phyloP scores from a whole-genome alignment of 805 yeast genomes.

The Candida parachauliodes region DNA sequence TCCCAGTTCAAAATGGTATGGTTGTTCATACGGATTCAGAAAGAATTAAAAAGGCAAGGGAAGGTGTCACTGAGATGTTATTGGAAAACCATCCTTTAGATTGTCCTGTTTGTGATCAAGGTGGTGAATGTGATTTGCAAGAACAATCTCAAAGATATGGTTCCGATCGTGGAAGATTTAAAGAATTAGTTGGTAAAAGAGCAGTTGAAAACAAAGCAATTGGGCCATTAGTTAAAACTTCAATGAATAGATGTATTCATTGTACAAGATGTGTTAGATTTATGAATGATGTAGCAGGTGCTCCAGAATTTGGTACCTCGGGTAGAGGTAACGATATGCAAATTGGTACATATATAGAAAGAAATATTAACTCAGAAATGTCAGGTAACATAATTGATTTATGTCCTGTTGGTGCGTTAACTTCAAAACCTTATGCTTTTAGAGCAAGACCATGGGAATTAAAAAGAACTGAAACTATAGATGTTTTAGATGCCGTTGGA shows the following conservation, averaged over 20 bases:
- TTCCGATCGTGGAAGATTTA: conserved; percentile 79
- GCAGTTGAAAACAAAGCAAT: conserved; percentile 89
- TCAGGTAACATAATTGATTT: conserved; percentile 84
- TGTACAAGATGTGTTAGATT: conserved; percentile 90
- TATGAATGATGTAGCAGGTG: conserved; percentile 88
- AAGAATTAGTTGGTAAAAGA: conserved; percentile 78
- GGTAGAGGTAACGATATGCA: conserved; percentile 93
- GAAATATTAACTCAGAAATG: conserved; percentile 79
- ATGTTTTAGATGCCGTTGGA: conserved; percentile 80
- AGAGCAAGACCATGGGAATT: conserved; percentile 92
- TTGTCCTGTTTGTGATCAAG: conserved; percentile 92
- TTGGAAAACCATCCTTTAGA: conserved; percentile 88
- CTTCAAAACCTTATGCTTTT: conserved; percentile 89
- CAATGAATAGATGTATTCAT: conserved; percentile 90
- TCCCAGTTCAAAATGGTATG: conserved; percentile 90
- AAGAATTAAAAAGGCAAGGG: conserved; percentile 77
- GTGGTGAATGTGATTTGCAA: conserved; percentile 91
- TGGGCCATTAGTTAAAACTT: conserved; percentile 85
- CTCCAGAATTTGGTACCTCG: conserved; percentile 83
- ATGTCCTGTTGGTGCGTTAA: conserved; percentile 90
- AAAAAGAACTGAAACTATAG: conserved; percentile 82
- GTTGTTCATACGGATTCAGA: conserved; percentile 77
- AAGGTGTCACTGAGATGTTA: conserved; percentile 86
- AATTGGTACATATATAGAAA: conserved; percentile 83
- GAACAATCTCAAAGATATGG: conserved; percentile 84